Conservation (phyloP, 2,329 filamentous ascomycete species). For the Fusarium torulosum region DNA sequence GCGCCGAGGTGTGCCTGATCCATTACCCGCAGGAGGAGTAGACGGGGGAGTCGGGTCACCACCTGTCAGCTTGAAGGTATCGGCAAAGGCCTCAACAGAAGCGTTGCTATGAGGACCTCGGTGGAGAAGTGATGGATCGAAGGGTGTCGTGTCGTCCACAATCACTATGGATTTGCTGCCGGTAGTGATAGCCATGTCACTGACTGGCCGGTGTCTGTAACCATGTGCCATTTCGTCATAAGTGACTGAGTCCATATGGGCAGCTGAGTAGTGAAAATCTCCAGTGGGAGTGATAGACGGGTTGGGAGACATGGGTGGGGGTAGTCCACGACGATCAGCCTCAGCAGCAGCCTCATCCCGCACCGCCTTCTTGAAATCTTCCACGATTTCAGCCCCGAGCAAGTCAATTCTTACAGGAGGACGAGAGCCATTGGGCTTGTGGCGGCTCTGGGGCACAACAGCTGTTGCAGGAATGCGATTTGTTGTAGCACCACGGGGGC, state of each 20-base stretch:
- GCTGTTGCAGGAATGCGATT: slow-evolving; percentile 71
- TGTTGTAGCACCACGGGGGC: slow-evolving; percentile 65
- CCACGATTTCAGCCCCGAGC: slow-evolving; percentile 80
- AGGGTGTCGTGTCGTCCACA: slow-evolving; percentile 74
- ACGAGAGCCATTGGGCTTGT: slow-evolving; percentile 58
- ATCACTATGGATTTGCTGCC: slow-evolving; percentile 95
- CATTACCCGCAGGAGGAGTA: slow-evolving; percentile 64
- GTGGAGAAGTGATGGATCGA: slow-evolving; percentile 64
- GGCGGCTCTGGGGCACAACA: slow-evolving; percentile 68
- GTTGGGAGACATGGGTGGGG: slow-evolving; percentile 37
- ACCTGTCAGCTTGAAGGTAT: slow-evolving; percentile 62
- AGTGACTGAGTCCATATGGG: slow-evolving; percentile 57
- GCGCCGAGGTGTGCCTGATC: slow-evolving; percentile 61
- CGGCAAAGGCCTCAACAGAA: slow-evolving; percentile 66
- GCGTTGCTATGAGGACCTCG: slow-evolving; percentile 59
- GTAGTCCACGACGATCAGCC: slow-evolving; percentile 46
- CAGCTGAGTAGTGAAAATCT: slow-evolving; percentile 58
- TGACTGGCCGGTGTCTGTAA: slow-evolving; percentile 58
- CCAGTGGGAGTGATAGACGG: slow-evolving; percentile 47
- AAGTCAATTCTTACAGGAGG: slow-evolving; percentile 80
- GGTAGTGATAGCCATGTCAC: slow-evolving; percentile 73
- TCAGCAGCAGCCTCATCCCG: slow-evolving; percentile 69
- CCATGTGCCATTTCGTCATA: slow-evolving; percentile 53
- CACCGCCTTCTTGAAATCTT: slow-evolving; percentile 83
- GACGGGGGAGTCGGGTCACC: slow-evolving; percentile 71